These are phyloP conservation scores for Saraca asoca DNA, from an alignment of 331 rosid genomes.

Conservation along the genomic window DNA sequence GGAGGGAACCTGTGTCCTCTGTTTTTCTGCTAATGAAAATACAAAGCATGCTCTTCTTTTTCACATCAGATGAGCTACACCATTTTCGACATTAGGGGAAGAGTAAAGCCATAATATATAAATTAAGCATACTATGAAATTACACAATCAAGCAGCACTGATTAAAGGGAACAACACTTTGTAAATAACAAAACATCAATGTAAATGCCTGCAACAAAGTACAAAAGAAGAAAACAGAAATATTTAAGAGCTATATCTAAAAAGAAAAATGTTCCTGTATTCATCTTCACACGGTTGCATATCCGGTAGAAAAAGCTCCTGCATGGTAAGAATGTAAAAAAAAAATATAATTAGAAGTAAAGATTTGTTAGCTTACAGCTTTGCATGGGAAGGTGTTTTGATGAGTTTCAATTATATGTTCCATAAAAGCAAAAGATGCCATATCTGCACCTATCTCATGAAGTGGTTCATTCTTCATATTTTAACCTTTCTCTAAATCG, in stretches of 20 bases:
- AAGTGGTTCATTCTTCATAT: constrained; percentile 33
- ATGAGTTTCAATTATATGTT: constrained; percentile 19
- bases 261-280: constrained; percentile 29
- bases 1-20: constrained; percentile 10
- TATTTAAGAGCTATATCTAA: constrained; percentile 28
- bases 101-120: constrained; percentile 22
- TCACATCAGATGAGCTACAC: neutral
- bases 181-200: constrained; percentile 26
- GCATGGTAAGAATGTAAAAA: constrained; percentile 27
- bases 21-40: no score
- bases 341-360: neutral
- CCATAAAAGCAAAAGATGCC: constrained; percentile 31
- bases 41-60: constrained; percentile 8
- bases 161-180: constrained; percentile 13
- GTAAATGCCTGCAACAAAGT: constrained; percentile 35
- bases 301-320: constrained; percentile 35
- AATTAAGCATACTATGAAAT: constrained; percentile 33
- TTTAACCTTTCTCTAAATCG: constrained; percentile 11
- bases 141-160: constrained; percentile 34
- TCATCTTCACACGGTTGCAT: constrained; percentile 34
- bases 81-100: constrained; percentile 9
- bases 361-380: neutral
- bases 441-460: constrained; percentile 24
- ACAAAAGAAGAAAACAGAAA: constrained; percentile 2
- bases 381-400: constrained; percentile 36